Percentiles rank a stretch among this genome's conserved stretches.
Conservation (phyloP, 257 asterid genomes). For the Jacaranda mimosifolia region DNA sequence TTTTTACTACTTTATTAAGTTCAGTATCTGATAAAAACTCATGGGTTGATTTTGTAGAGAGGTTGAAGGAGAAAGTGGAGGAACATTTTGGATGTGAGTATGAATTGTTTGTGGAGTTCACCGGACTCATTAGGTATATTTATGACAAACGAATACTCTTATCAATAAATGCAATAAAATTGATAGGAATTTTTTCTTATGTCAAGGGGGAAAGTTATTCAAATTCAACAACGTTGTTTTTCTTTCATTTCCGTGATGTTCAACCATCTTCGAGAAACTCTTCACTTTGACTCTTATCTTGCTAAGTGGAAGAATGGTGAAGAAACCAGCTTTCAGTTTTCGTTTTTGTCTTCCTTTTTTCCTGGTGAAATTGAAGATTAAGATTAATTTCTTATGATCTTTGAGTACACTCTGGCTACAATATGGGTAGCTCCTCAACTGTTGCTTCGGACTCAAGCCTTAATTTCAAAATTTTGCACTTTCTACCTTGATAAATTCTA, state of each 20-base stretch:
- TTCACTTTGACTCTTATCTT: neutral
- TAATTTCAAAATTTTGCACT: neutral
- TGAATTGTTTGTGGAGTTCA: conserved; percentile 88
- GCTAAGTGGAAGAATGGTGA: neutral
- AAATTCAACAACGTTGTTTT: neutral
- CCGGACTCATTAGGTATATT: conserved; percentile 83
- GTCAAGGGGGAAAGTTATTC: neutral
- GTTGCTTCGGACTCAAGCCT: neutral
- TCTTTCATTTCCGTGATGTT: conserved; percentile 7
- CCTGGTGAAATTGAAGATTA: neutral
- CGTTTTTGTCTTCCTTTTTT: neutral
- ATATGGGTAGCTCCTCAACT: neutral
- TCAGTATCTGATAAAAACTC: conserved; percentile 12
- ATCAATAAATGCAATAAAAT: neutral
- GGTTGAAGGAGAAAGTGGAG: conserved; percentile 83
- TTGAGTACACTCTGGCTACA: neutral
- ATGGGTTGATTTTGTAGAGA: conserved; percentile 54
- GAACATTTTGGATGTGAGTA: conserved; percentile 80
- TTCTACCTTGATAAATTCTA: neutral
- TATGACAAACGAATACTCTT: neutral
- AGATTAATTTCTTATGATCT: neutral
- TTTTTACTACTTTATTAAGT: neutral
- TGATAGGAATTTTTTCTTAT: neutral
- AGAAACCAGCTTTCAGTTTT: neutral
- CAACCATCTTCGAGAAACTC: neutral